phyloP scores from a whole-genome alignment of 176 grass and related monocot species.

The Tillandsia fasciculata region DNA sequence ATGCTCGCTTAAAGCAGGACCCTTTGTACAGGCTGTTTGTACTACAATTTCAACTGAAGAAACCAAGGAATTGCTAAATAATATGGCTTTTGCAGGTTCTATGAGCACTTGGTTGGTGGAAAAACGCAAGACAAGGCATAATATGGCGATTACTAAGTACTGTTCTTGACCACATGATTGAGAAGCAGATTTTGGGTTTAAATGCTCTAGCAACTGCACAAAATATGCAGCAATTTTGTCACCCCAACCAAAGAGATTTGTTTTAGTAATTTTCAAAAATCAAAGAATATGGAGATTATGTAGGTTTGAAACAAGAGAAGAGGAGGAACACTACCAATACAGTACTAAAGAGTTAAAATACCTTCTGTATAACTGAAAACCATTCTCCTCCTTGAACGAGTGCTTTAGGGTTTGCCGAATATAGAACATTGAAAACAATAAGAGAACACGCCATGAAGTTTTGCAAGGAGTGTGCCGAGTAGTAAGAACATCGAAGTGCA shows the following conservation, averaged over 20 bases:
- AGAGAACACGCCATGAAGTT: constrained; percentile 38
- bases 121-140: constrained; percentile 61
- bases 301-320: constrained; percentile 11
- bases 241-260: no score
- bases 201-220: constrained; percentile 58
- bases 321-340: constrained; percentile 5
- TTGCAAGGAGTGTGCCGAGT: constrained; percentile 27
- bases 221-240: background rate
- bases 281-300: constrained; percentile 1
- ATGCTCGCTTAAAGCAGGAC: constrained; percentile 60
- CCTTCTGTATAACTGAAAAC: constrained; percentile 64
- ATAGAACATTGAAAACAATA: constrained; percentile 68
- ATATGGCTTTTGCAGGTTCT: constrained; percentile 71
- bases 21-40: constrained; percentile 60
- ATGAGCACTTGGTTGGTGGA: constrained; percentile 50
- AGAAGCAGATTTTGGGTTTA: constrained; percentile 31
- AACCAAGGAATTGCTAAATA: constrained; percentile 50
- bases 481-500: constrained; percentile 33
- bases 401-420: constrained; percentile 35
- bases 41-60: constrained; percentile 49
- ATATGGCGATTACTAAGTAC: constrained; percentile 53
- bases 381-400: constrained; percentile 46
- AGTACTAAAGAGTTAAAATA: constrained; percentile 9
- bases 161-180: constrained; percentile 37
- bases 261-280: background rate